Percentiles rank a stretch among this genome's conserved stretches.
phyloP scores from a whole-genome alignment of 208 protist species.

The Spironucleus salmonicida region DNA sequence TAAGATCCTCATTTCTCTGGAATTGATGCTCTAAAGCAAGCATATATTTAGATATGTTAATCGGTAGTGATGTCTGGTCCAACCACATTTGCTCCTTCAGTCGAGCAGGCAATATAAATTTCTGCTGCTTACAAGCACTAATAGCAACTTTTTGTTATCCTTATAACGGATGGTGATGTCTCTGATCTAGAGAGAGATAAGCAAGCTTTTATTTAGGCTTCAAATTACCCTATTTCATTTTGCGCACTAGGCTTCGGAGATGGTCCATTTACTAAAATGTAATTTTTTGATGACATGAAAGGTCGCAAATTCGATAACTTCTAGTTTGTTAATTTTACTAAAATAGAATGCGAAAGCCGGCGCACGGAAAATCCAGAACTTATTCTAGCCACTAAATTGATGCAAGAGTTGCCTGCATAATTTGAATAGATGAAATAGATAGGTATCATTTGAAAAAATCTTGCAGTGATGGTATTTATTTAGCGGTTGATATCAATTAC shows the following conservation, averaged over 20 bases:
- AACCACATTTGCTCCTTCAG: neutral
- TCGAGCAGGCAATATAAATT: neutral
- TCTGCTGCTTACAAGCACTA: neutral
- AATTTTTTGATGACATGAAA: neutral
- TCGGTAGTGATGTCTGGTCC: neutral
- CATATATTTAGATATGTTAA: neutral
- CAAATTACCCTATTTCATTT: neutral
- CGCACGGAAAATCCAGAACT: neutral
- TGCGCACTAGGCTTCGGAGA: neutral
- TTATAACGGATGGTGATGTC: neutral
- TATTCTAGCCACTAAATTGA: neutral
- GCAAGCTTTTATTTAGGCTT: neutral
- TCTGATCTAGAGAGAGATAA: neutral
- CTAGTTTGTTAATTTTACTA: neutral
- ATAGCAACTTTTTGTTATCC: neutral
- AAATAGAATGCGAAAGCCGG: neutral
- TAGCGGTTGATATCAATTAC: neutral
- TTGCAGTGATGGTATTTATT: neutral
- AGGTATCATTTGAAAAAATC: neutral
- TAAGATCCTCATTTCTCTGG: neutral
- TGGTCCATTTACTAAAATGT: neutral
- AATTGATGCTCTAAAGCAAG: neutral
- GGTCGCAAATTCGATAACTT: neutral
- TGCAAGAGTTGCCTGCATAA: neutral
- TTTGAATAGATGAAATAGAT: neutral